Conservation (phyloP, 176 grass and related monocot genomes). For the Bromus sterilis region DNA sequence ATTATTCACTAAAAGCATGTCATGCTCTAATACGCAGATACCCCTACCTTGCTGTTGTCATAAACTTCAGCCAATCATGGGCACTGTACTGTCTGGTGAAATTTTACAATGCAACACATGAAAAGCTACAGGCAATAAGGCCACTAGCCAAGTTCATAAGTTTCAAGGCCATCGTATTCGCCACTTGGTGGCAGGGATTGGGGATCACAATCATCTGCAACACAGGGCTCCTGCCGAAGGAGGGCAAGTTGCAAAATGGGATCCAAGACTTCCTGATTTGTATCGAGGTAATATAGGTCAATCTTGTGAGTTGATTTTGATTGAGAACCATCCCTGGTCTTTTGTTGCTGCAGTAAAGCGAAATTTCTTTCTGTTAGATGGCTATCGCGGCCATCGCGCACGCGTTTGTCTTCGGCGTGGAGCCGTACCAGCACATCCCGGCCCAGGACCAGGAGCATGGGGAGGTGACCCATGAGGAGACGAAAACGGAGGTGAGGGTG, state of each 20-base stretch:
- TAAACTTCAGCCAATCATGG: constrained; percentile 96
- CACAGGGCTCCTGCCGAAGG: constrained; percentile 55
- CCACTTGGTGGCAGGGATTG: constrained; percentile 93
- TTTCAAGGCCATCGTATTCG: constrained; percentile 98
- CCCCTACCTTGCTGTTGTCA: constrained; percentile 71
- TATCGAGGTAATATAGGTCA: constrained; percentile 52
- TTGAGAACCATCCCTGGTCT: not conserved
- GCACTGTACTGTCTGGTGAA: constrained; percentile 87
- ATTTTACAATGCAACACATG: constrained; percentile 77
- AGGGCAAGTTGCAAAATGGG: constrained; percentile 60
- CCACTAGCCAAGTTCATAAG: constrained; percentile 94
- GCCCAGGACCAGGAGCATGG: constrained; percentile 3
- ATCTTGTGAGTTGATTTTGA: constrained; percentile 5
- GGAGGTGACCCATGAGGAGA: constrained; percentile 32
- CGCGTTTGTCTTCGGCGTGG: constrained; percentile 63
- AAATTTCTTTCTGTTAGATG: constrained; percentile 57
- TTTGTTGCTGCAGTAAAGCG: not conserved
- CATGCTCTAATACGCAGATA: constrained; percentile 45
- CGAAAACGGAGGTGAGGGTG: constrained; percentile 36
- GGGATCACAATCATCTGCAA: constrained; percentile 74
- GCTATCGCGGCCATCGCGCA: constrained; percentile 60
- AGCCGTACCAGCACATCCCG: constrained; percentile 46
- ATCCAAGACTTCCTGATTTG: constrained; percentile 90
- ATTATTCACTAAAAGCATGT: not conserved
- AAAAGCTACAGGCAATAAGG: constrained; percentile 59